phyloP scores from a whole-genome alignment of 257 asterid genomes.

The Nyctanthes arbortristis region DNA sequence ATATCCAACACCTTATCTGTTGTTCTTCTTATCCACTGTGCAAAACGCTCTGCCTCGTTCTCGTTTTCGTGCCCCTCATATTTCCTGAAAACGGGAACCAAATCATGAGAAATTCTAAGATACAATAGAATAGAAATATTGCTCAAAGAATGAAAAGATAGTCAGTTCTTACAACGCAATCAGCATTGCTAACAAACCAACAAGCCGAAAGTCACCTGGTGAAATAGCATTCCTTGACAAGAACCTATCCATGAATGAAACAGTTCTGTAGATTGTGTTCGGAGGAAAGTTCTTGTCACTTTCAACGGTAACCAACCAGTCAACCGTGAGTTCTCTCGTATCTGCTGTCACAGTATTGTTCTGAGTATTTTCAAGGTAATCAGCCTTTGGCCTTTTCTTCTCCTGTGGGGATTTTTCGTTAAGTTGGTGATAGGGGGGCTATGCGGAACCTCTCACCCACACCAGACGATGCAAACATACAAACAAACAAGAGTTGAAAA shows the following conservation, averaged over 20 bases:
- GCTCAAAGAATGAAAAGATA: background rate
- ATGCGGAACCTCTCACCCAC: too few species aligned
- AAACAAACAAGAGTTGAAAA: too few species aligned
- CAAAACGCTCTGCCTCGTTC: too few species aligned
- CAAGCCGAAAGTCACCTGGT: constrained; percentile 75
- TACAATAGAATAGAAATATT: background rate
- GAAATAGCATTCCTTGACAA: constrained; percentile 47
- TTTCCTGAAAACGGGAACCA: constrained; percentile 50
- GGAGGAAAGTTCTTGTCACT: constrained; percentile 82
- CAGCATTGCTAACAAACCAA: constrained; percentile 95
- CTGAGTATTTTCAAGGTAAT: constrained; percentile 71
- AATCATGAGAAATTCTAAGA: constrained; percentile 8
- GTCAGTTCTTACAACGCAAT: constrained; percentile 74
- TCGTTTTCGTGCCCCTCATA: constrained; percentile 89
- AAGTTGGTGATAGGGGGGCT: too few species aligned
- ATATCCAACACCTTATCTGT: constrained; percentile 68
- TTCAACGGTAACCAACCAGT: constrained; percentile 90
- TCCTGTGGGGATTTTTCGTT: too few species aligned
- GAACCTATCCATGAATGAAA: constrained; percentile 67
- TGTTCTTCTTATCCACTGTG: too few species aligned
- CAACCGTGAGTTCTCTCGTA: constrained; percentile 82
- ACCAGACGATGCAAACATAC: too few species aligned
- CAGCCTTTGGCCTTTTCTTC: constrained; percentile 65
- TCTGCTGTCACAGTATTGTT: constrained; percentile 68
- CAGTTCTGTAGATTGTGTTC: constrained; percentile 64